A percentile compares a stretch with the other conserved stretches of the same genome.
These are phyloP conservation scores for Cardamine chenopodiifolia DNA, from an alignment of 345 rosid genomes.

Conservation along the genomic window DNA sequence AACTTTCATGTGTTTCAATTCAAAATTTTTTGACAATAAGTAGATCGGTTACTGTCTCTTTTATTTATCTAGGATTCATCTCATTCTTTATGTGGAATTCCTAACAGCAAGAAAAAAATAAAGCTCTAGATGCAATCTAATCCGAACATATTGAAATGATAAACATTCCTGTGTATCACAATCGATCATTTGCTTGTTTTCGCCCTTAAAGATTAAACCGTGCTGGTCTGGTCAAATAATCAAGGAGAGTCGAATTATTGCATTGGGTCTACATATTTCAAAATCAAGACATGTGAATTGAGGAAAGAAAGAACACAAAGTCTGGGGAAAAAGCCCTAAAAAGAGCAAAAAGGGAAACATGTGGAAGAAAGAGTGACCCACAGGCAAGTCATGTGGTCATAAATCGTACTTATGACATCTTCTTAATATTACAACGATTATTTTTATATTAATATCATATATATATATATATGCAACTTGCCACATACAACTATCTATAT, in stretches of 20 bases:
- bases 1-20: neutral
- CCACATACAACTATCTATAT: conserved; percentile 1
- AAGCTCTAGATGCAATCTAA: neutral
- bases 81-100: neutral
- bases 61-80: neutral
- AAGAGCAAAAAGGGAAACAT: conserved; percentile 38
- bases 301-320: conserved; percentile 43
- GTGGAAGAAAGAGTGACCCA: conserved; percentile 43
- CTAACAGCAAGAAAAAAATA: neutral
- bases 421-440: conserved; percentile 4
- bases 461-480: conserved; percentile 39
- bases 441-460: neutral
- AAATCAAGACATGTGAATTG: conserved; percentile 41
- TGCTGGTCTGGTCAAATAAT: conserved; percentile 27
- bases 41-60: neutral
- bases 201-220: neutral
- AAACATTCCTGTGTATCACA: neutral
- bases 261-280: conserved; percentile 38
- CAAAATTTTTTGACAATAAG: neutral
- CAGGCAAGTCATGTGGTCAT: conserved; percentile 44
- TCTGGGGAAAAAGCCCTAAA: conserved; percentile 38
- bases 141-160: conserved; percentile 1
- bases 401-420: conserved; percentile 32
- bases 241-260: conserved; percentile 16
- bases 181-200: conserved; percentile 8